Base-by-base conservation (phyloP, 441 rosid species). In the Pelargonium australe region DNA sequence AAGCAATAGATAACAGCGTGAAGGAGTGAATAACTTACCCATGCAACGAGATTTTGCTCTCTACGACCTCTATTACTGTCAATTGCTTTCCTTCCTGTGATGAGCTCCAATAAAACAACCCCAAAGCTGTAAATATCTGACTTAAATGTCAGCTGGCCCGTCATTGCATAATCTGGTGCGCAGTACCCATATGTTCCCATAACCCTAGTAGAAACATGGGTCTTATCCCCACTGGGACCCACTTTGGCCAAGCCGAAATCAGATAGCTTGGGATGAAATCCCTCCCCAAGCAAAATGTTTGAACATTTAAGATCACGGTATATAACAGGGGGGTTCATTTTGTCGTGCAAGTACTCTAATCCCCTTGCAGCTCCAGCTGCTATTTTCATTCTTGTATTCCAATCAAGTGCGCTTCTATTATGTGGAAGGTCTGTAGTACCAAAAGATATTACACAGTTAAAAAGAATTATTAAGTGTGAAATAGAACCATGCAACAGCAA, bases 321-420 rank as follows among this genome's bases (percentile, higher is more conserved):
- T 80, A 92, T 92, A 74, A 92, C 96, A 8, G 98, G 97, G 7
- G 98, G 97, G 8, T 75, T 89, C 75, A 92, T 89, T 82, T 83
- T 84, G 71, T 92, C 94, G 7, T 92, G 96, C 72, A 92, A 80
- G 78, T 92, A 85, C 82, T 87, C 94, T 82, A 92, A 69, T 12
- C 98, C 98, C 74, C 87, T 89, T 7, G 97, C 98, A 77, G 96
- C 98, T 64, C 98, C 98, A 1, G 97, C 96, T 76, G 97, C 97
- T 76, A 92, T 81, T 75, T n/a, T n/a, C n/a, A n/a, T n/a, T n/a
- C n/a, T n/a, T n/a, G n/a, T 83, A 92, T 90, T 76, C 98, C n/a
- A n/a, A n/a, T n/a, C n/a, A n/a, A n/a, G n/a, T n/a, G n/a, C n/a
- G n/a, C n/a, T 82, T 14, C 93, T 85, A 77, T 78, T 7, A 44